Evolutionary conservation across 2,329 filamentous ascomycete species (phyloP).

Genomic region (Lachnellula cervina): DNA sequence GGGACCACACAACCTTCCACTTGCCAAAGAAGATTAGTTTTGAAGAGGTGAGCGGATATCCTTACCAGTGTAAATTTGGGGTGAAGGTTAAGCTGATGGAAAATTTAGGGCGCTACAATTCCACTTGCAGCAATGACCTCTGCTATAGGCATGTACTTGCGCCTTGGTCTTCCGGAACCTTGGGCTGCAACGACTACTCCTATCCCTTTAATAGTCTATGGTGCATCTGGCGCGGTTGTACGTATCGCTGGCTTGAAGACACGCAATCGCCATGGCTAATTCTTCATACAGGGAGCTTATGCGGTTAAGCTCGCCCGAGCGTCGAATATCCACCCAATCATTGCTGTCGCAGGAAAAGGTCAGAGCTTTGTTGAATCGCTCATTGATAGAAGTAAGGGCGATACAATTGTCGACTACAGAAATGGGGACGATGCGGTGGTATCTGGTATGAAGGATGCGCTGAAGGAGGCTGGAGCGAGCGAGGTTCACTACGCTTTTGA

Average conservation of each 20-base stretch:
- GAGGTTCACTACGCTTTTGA: conserved; percentile 28
- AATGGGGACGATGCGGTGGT: conserved; percentile 42
- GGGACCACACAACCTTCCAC: conserved; percentile 50
- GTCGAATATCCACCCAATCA: conserved; percentile 53
- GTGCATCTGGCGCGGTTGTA: conserved; percentile 27
- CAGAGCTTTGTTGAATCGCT: conserved; percentile 43
- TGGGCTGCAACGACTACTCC: conserved; percentile 27
- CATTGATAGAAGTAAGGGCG: conserved; percentile 45
- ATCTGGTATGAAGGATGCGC: conserved; percentile 24
- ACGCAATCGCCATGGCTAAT: not conserved
- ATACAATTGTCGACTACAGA: conserved; percentile 53
- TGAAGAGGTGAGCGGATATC: conserved; percentile 22
- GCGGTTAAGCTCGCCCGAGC: conserved; percentile 46
- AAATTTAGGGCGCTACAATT: conserved; percentile 43
- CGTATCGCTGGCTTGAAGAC: not conserved
- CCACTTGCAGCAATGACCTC: conserved; percentile 42
- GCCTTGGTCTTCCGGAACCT: conserved; percentile 37
- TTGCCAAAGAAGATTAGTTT: conserved; percentile 28
- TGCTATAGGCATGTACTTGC: conserved; percentile 35
- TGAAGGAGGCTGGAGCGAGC: conserved; percentile 20
- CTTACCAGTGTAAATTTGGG: conserved; percentile 31
- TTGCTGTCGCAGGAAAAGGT: conserved; percentile 50
- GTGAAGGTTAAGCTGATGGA: conserved; percentile 17
- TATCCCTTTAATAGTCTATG: conserved; percentile 27
- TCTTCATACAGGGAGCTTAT: conserved; percentile 41